Conservation (phyloP, 352 stramenopile genomes). For the Globisporangium viniferum region DNA sequence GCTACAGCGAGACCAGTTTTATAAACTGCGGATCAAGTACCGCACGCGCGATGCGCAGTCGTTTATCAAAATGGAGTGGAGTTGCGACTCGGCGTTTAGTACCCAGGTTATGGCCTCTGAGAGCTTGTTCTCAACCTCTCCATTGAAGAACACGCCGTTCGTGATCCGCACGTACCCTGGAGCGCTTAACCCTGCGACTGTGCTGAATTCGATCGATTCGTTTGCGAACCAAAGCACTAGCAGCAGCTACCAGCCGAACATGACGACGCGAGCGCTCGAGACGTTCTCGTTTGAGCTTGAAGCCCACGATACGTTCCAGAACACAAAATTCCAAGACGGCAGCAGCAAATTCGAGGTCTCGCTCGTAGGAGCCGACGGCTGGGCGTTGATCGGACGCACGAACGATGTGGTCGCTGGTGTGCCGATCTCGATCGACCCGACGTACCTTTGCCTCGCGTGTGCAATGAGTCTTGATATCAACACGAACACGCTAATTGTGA, state of each 20-base stretch:
- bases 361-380: conserved; percentile 77
- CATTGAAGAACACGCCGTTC: conserved; percentile 53
- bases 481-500: conserved; percentile 53
- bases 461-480: conserved; percentile 38
- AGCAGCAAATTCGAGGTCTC: conserved; percentile 78
- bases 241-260: conserved; percentile 17
- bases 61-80: conserved; percentile 83
- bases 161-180: conserved; percentile 75
- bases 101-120: conserved; percentile 18
- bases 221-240: conserved; percentile 34
- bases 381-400: conserved; percentile 82
- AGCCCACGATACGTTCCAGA: conserved; percentile 70
- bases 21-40: conserved; percentile 84
- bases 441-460: conserved; percentile 53
- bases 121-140: conserved; percentile 36
- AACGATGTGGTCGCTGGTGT: conserved; percentile 62
- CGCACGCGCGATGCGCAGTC: conserved; percentile 76
- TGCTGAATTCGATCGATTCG: conserved; percentile 59
- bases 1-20: conserved; percentile 52
- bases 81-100: conserved; percentile 24
- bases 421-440: conserved; percentile 45
- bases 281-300: conserved; percentile 76
- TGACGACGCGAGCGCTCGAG: conserved; percentile 38
- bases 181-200: conserved; percentile 46
- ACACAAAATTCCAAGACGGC: conserved; percentile 86